These are phyloP conservation scores for Cercophora sp. DNA, from an alignment of 495 filamentous ascomycete species.

Conservation along the genomic window DNA sequence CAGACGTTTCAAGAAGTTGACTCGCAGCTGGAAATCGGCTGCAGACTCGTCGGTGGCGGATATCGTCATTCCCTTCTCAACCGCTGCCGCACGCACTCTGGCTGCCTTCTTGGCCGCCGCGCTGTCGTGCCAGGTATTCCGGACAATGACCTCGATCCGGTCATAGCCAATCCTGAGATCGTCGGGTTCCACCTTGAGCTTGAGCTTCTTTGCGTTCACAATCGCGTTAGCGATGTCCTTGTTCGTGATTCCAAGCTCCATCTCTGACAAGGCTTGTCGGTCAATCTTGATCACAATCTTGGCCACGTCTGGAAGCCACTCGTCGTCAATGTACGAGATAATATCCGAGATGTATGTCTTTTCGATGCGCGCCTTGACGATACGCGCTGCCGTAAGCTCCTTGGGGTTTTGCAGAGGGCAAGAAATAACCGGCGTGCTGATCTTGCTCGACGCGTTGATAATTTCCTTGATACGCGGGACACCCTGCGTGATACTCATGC, in stretches of 20 bases:
- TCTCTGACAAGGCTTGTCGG: slow-evolving; percentile 64
- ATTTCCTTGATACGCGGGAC: slow-evolving; percentile 99
- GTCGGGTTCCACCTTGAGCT: slow-evolving; percentile 52
- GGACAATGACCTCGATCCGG: slow-evolving; percentile 54
- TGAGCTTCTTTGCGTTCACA: slow-evolving; percentile 72
- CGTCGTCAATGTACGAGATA: slow-evolving; percentile 73
- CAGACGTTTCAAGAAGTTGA: slow-evolving; percentile 77
- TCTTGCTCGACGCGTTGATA: slow-evolving; percentile 90
- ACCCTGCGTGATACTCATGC: slow-evolving; percentile 98
- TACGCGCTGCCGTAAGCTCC: slow-evolving; percentile 68
- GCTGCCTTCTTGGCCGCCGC: slow-evolving; percentile 43
- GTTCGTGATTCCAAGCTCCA: slow-evolving; percentile 71
- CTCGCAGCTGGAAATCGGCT: slow-evolving; percentile 71
- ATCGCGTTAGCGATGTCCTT: slow-evolving; percentile 70
- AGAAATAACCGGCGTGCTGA: slow-evolving; percentile 89
- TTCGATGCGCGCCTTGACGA: slow-evolving; percentile 88
- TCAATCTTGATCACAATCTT: slow-evolving; percentile 76
- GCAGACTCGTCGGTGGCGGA: slow-evolving; percentile 38
- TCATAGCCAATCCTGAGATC: slow-evolving; percentile 33
- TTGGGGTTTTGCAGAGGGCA: slow-evolving; percentile 72
- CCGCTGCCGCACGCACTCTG: slow-evolving; percentile 46
- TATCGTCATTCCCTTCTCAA: slow-evolving; percentile 26
- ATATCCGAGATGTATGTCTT: slow-evolving; percentile 76
- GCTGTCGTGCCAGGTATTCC: slow-evolving; percentile 43
- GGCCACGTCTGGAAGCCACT: slow-evolving; percentile 69